Conservation (phyloP, 768 basidiomycete genomes). For the Harrya chromipes region DNA sequence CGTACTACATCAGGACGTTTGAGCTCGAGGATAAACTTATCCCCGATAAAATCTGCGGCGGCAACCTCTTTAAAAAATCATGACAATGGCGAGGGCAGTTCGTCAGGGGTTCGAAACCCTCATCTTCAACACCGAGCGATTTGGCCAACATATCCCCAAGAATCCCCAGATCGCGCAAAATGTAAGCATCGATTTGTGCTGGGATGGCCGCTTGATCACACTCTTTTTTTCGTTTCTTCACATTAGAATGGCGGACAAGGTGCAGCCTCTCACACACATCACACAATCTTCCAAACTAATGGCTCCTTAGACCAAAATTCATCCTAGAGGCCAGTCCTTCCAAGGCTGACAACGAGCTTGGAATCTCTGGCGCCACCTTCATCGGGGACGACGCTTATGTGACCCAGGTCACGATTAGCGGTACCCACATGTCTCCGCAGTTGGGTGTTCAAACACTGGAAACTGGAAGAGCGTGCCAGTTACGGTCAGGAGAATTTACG, state of each 20-base stretch:
- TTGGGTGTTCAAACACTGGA: too few relatives aligned
- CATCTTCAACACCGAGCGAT: slow-evolving; percentile 91
- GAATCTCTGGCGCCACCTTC: too few relatives aligned
- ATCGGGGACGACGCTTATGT: too few relatives aligned
- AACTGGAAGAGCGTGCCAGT: too few relatives aligned
- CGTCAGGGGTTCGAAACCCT: slow-evolving; percentile 66
- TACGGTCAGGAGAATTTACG: too few relatives aligned
- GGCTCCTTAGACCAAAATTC: slow-evolving; percentile 74
- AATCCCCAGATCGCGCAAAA: slow-evolving; percentile 89
- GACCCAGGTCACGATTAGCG: too few relatives aligned
- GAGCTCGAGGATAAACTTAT: slow-evolving; percentile 48
- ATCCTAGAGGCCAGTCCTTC: slow-evolving; percentile 87
- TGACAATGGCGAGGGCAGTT: slow-evolving; percentile 36
- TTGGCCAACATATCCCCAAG: slow-evolving; percentile 91
- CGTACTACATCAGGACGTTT: slow-evolving; percentile 76
- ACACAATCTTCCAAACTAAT: neutral
- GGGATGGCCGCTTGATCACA: slow-evolving; percentile 11
- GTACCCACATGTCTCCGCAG: too few relatives aligned
- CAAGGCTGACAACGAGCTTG: too few relatives aligned
- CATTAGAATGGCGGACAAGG: slow-evolving; percentile 61
- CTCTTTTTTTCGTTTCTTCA: neutral
- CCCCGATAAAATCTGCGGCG: slow-evolving; percentile 45
- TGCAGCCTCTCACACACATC: slow-evolving; percentile 15
- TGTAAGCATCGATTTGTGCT: slow-evolving; percentile 48
- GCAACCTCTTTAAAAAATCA: slow-evolving; percentile 36